Evolutionary conservation across 2,329 filamentous ascomycete species (phyloP).

Genomic region (Teratosphaeria nubilosa): DNA sequence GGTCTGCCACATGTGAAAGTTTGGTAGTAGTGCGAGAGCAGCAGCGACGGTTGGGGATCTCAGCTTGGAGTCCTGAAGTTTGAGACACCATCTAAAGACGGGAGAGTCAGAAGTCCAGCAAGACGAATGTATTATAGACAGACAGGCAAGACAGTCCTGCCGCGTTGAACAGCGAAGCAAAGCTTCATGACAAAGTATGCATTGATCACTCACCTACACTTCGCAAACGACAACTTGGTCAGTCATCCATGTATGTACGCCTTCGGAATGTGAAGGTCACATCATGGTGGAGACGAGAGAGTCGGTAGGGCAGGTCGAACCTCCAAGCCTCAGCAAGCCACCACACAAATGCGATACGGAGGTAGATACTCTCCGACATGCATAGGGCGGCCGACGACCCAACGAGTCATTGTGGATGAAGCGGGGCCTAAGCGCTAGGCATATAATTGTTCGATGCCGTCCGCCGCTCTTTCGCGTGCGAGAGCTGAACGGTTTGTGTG

Average conservation of each 20-base stretch:
- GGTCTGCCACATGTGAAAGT: background rate
- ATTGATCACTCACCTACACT: background rate
- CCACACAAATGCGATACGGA: background rate
- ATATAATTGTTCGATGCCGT: background rate
- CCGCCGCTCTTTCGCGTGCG: background rate
- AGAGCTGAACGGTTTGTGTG: background rate
- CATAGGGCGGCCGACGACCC: background rate
- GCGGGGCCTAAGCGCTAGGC: background rate
- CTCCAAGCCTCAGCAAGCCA: background rate
- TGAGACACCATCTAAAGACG: background rate
- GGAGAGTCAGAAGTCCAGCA: background rate
- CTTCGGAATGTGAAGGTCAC: slow-evolving; percentile 1
- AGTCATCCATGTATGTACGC: background rate
- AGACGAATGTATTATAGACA: background rate
- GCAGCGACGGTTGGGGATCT: background rate
- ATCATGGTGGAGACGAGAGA: background rate
- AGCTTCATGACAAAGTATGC: background rate
- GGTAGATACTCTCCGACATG: background rate
- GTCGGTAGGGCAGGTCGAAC: background rate
- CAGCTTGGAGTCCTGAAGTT: background rate
- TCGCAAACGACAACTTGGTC: background rate
- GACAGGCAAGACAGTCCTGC: background rate
- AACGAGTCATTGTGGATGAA: background rate
- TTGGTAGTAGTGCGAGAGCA: background rate
- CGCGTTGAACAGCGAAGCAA: background rate